These are phyloP conservation scores for Pleurotus ostreatus DNA, from an alignment of 768 basidiomycete genomes.

Conservation along the genomic window DNA sequence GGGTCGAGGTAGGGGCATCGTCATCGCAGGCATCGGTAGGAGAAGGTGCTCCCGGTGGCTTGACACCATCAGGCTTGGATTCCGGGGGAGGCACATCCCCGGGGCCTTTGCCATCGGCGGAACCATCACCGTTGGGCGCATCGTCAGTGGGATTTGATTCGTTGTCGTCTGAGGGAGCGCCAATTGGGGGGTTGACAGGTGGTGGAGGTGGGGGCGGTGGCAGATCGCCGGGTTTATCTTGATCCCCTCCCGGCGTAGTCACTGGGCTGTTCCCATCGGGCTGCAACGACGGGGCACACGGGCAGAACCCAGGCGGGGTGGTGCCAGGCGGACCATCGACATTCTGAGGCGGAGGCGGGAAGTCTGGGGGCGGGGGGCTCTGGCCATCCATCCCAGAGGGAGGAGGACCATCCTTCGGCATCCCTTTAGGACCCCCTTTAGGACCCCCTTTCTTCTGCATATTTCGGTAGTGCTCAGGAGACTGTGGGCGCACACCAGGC, in stretches of 20 bases:
- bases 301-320: no score
- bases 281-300: no score
- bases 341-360: neutral
- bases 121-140: neutral
- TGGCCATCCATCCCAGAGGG: neutral
- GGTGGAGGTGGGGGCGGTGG: neutral
- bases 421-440: neutral
- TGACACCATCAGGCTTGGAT: no score
- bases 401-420: neutral
- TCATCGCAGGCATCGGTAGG: neutral
- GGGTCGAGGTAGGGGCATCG: neutral
- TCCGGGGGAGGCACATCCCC: neutral
- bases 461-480: no score
- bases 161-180: neutral
- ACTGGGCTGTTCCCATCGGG: neutral
- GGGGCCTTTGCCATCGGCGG: neutral
- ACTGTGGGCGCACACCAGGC: no score
- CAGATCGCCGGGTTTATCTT: neutral
- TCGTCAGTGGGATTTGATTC: neutral
- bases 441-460: neutral
- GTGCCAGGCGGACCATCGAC: neutral
- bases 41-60: neutral
- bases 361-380: neutral
- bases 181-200: neutral
- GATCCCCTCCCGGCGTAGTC: neutral